Percentiles rank a stretch among this genome's conserved stretches.
phyloP scores from a whole-genome alignment of 208 protist genomes.

The Lotmaria passim region DNA sequence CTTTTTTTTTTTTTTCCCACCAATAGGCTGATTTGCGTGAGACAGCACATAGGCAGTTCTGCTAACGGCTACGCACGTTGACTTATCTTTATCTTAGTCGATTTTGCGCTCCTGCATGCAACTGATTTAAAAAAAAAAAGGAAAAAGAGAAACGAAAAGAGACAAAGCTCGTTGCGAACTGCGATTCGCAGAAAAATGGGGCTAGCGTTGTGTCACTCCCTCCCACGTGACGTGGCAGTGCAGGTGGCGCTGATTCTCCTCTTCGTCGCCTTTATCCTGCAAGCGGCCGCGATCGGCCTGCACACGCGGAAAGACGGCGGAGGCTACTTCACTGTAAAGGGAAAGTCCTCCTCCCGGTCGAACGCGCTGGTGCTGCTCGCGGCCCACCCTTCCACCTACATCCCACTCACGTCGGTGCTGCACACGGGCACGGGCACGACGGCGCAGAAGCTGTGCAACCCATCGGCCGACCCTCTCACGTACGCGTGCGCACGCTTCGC shows the following conservation, averaged over 20 bases:
- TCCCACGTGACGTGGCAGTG: constrained; percentile 58
- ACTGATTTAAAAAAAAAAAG: too few species aligned
- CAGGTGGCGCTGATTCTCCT: constrained; percentile 47
- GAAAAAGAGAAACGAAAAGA: not conserved
- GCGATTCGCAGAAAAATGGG: too few species aligned
- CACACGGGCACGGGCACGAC: constrained; percentile 1
- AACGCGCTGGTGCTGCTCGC: constrained; percentile 39
- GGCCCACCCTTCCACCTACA: constrained; percentile 43
- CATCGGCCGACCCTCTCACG: constrained; percentile 27
- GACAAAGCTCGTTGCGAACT: too few species aligned
- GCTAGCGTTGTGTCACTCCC: constrained; percentile 47
- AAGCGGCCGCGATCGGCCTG: constrained; percentile 50
- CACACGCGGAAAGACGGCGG: constrained; percentile 32
- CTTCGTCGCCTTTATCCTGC: constrained; percentile 48
- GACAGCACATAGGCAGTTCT: too few species aligned
- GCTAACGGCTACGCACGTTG: too few species aligned
- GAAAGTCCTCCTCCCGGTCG: constrained; percentile 2
- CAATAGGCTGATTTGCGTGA: too few species aligned
- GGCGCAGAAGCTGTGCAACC: constrained; percentile 44
- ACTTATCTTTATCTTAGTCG: too few species aligned
- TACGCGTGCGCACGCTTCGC: constrained; percentile 62
- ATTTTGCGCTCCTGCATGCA: too few species aligned
- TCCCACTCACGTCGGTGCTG: not conserved
- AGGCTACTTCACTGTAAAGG: constrained; percentile 38
- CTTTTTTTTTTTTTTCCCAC: too few species aligned